phyloP scores from a whole-genome alignment of 805 yeast genomes.

The Candida peoriensis region DNA sequence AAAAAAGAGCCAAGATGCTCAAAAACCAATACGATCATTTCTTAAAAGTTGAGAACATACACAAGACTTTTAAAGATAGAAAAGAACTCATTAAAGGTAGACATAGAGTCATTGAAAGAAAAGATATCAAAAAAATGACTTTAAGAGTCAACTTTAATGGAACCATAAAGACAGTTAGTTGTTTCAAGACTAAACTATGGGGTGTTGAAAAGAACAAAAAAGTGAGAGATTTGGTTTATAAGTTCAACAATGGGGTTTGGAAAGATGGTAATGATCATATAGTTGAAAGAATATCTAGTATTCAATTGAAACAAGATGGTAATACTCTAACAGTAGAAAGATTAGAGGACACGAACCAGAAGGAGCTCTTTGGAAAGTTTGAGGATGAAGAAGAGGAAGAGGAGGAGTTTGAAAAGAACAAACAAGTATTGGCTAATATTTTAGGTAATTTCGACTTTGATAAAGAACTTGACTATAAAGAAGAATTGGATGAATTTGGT shows the following conservation, averaged over 20 bases:
- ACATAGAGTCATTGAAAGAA: constrained; percentile 50
- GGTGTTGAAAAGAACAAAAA: constrained; percentile 72
- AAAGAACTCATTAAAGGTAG: constrained; percentile 52
- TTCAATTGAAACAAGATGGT: constrained; percentile 14
- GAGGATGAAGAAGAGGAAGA: constrained; percentile 32
- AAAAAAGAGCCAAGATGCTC: constrained; percentile 29
- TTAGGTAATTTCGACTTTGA: constrained; percentile 48
- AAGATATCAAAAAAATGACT: constrained; percentile 48
- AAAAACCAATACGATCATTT: constrained; percentile 35
- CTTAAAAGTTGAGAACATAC: constrained; percentile 33
- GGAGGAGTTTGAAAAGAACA: constrained; percentile 40
- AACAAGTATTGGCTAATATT: constrained; percentile 42
- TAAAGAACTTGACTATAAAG: constrained; percentile 39
- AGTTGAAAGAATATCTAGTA: constrained; percentile 47
- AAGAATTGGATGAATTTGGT: constrained; percentile 35
- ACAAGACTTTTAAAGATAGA: constrained; percentile 37
- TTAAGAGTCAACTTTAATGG: constrained; percentile 61
- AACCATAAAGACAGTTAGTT: constrained; percentile 47
- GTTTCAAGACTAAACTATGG: constrained; percentile 83
- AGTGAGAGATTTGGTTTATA: constrained; percentile 55
- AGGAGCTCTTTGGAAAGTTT: constrained; percentile 18
- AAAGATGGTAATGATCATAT: constrained; percentile 74
- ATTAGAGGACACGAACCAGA: constrained; percentile 8
- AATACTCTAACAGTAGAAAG: constrained; percentile 13
- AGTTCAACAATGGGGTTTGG: constrained; percentile 68